These are phyloP conservation scores for Hypocrella siamensis DNA, from an alignment of 2,329 filamentous ascomycete genomes.

Conservation along the genomic window DNA sequence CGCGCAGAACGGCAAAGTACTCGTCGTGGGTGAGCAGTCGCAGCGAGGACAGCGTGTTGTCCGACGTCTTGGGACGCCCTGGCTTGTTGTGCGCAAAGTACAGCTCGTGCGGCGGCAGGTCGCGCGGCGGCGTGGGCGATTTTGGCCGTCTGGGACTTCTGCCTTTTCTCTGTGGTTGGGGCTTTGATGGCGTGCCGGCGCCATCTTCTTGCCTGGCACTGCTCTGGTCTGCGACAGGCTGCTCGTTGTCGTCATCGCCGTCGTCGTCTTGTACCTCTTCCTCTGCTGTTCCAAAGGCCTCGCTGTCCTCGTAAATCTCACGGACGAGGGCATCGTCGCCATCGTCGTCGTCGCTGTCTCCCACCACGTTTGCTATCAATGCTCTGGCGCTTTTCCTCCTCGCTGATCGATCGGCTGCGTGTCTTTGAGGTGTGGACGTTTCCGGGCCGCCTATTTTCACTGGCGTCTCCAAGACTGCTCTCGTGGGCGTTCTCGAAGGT, in stretches of 20 bases:
- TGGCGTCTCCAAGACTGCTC: conserved; percentile 19
- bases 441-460: conserved; percentile 16
- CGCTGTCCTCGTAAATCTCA: conserved; percentile 36
- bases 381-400: conserved; percentile 69
- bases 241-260: conserved; percentile 22
- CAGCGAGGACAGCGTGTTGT: conserved; percentile 64
- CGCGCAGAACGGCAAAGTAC: conserved; percentile 55
- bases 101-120: conserved; percentile 75
- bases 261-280: conserved; percentile 13
- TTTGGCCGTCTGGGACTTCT: conserved; percentile 20
- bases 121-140: conserved; percentile 63
- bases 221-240: too few relatives aligned
- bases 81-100: conserved; percentile 90
- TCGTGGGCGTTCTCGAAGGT: conserved; percentile 13
- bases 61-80: conserved; percentile 68
- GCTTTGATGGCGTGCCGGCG: not conserved
- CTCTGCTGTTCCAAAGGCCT: conserved; percentile 60
- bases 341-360: conserved; percentile 50
- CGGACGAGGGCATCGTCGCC: conserved; percentile 29
- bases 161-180: conserved; percentile 3
- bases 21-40: conserved; percentile 78
- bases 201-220: not conserved
- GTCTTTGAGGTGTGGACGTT: conserved; percentile 44
- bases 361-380: conserved; percentile 56
- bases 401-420: conserved; percentile 71